Percentiles rank a stretch among this genome's conserved stretches.
Conservation (phyloP, 768 basidiomycete species). For the Leccinum fibrillosum region DNA sequence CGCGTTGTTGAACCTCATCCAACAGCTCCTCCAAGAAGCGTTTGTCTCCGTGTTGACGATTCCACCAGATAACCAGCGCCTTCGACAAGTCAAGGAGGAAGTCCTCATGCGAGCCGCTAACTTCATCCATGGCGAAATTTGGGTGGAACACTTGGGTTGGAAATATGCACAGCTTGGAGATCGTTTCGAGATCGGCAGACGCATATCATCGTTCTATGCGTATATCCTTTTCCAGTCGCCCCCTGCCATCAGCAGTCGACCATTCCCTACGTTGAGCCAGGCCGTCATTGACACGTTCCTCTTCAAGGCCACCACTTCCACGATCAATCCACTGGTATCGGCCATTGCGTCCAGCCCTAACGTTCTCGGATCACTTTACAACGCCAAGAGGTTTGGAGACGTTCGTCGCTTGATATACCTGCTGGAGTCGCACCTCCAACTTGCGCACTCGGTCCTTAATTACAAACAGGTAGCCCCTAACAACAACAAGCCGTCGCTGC, state of each 20-base stretch:
- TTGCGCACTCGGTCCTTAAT: conserved; percentile 61
- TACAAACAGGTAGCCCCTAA: conserved; percentile 52
- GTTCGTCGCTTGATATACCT: conserved; percentile 64
- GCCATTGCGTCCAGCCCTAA: conserved; percentile 61
- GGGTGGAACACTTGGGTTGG: conserved; percentile 85
- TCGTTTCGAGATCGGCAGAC: conserved; percentile 76
- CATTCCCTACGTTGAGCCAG: conserved; percentile 59
- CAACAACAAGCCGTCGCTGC: conserved; percentile 52
- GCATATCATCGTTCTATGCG: conserved; percentile 63
- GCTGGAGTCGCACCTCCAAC: conserved; percentile 61
- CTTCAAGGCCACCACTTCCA: conserved; percentile 70
- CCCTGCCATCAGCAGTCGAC: conserved; percentile 48
- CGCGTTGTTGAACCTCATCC: conserved; percentile 71
- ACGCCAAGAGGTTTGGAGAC: conserved; percentile 65
- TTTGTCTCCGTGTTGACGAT: conserved; percentile 48
- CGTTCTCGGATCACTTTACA: conserved; percentile 56
- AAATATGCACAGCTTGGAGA: conserved; percentile 80
- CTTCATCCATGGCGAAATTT: conserved; percentile 84
- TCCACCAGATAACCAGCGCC: conserved; percentile 52
- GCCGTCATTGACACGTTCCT: conserved; percentile 70
- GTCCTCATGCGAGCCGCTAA: conserved; percentile 73
- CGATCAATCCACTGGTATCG: conserved; percentile 76
- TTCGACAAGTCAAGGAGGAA: conserved; percentile 77
- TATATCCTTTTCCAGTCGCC: conserved; percentile 64
- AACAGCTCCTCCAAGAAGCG: conserved; percentile 72